Evolutionary conservation across 2,329 filamentous ascomycete species (phyloP).

Genomic region (Colletotrichum sp.): DNA sequence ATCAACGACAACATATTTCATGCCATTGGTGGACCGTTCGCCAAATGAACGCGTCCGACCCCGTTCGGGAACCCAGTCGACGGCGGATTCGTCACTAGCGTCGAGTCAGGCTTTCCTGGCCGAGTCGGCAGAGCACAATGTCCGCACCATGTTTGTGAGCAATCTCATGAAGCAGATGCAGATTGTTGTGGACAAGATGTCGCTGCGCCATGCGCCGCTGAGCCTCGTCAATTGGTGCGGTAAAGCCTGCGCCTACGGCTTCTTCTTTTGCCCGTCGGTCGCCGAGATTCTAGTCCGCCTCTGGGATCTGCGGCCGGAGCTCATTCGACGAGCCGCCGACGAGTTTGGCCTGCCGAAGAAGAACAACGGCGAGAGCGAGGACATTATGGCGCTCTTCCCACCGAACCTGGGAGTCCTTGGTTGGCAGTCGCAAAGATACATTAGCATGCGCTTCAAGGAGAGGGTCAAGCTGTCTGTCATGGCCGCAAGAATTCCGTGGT

Average conservation of each 20-base stretch:
- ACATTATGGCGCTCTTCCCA: slow-evolving; percentile 74
- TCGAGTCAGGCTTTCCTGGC: slow-evolving; percentile 66
- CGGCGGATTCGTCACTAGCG: slow-evolving; percentile 66
- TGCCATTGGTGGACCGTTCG: slow-evolving; percentile 63
- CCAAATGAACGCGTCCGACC: slow-evolving; percentile 49
- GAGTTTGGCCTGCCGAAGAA: slow-evolving; percentile 70
- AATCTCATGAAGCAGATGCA: slow-evolving; percentile 85
- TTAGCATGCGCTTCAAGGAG: slow-evolving; percentile 66
- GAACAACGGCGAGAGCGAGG: slow-evolving; percentile 62
- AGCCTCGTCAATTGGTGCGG: slow-evolving; percentile 85
- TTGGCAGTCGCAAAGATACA: slow-evolving; percentile 57
- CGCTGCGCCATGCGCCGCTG: slow-evolving; percentile 68
- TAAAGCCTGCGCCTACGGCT: slow-evolving; percentile 90
- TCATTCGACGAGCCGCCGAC: slow-evolving; percentile 73
- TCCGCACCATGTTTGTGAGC: slow-evolving; percentile 83
- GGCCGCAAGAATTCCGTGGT: slow-evolving; percentile 79
- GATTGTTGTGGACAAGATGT: slow-evolving; percentile 90
- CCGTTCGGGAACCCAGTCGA: slow-evolving; percentile 53
- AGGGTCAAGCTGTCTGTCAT: slow-evolving; percentile 70
- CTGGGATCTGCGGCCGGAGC: slow-evolving; percentile 74
- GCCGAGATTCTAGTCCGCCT: slow-evolving; percentile 83
- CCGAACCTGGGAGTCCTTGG: slow-evolving; percentile 62
- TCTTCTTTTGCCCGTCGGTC: slow-evolving; percentile 89
- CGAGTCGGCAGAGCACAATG: slow-evolving; percentile 83
- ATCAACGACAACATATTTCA: slow-evolving; percentile 70